These are phyloP conservation scores for Aspergillus fumigatiaffinis DNA, from an alignment of 2,329 filamentous ascomycete genomes.

Conservation along the genomic window DNA sequence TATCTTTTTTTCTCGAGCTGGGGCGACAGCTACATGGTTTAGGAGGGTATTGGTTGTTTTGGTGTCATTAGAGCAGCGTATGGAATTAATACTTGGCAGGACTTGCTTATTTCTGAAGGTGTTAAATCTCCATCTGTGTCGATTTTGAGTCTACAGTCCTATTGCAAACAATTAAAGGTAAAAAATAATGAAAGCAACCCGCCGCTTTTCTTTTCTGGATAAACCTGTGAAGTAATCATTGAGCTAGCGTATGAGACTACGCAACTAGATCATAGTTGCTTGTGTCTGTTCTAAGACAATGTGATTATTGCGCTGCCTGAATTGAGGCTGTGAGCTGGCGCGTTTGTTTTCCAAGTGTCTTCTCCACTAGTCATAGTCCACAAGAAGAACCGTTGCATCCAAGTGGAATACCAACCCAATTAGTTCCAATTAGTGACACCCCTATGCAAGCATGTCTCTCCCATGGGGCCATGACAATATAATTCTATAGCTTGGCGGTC, in stretches of 20 bases:
- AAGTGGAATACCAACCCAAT: background rate
- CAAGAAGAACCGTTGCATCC: constrained; percentile 6
- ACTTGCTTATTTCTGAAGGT: background rate
- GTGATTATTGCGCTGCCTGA: background rate
- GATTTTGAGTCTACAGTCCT: too few species aligned
- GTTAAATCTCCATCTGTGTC: background rate
- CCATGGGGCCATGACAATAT: background rate
- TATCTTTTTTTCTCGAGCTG: background rate
- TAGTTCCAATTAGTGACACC: background rate
- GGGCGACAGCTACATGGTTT: background rate
- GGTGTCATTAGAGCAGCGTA: background rate
- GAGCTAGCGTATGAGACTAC: background rate
- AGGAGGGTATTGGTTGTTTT: background rate
- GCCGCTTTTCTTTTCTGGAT: background rate
- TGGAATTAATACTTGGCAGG: background rate
- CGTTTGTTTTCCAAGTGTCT: too few species aligned
- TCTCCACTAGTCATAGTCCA: background rate
- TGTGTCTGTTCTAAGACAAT: background rate
- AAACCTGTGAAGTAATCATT: too few species aligned
- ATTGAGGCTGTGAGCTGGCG: background rate
- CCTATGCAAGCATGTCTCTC: background rate
- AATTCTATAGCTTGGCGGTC: background rate
- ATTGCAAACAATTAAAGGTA: background rate
- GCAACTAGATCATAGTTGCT: background rate
- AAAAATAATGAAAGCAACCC: background rate